Evolutionary conservation across 768 basidiomycete genomes (phyloP), one percentile per base, ranked within the genome.

Genomic region (Tephrocybe sp.): DNA sequence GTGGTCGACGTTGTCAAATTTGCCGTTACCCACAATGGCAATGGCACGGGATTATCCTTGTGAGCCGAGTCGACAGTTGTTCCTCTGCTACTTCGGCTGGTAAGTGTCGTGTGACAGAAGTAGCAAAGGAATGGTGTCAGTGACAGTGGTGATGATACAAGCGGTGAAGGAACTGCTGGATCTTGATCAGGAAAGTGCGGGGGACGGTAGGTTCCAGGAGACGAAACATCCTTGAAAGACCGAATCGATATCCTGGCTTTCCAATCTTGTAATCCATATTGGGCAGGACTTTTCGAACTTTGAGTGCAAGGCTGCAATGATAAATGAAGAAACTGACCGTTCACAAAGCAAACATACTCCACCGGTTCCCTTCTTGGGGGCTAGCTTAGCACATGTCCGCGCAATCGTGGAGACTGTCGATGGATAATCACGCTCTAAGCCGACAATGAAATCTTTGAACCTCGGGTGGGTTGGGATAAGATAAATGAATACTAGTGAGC

Each of bases 381-480:
- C 76, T 22, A 93, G 66, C 65, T 93, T 93, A 5, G 76, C 83
- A 59, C 87, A 89, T 1, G 91, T 92, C 28, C 87, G 80, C 19
- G 83, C 83, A 42, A 93, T 87, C 0, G 91, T 83, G 7, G 89
- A 91, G 9, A 92, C 91, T 0, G 91, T 93, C 0, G 90, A 89
- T 3, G 91, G 91, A 63, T 87, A 93, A 63, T 92, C 84, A 43
- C 77, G 80, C 66, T 93, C 91, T 24, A 93, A 62, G 2, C 89
- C 85, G 16, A 86, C 67, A 49, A 93, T 88, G 57, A 92, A 93
- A 62, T 85, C 91, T 91, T 48, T 9, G 9, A 30, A 40, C 32
- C 32, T 15, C 15, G 31, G 13, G 24, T 39, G 19, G 42, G 47
- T 28, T 46, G 18, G 15, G 24, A 18, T 18, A 43, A 39, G 9